Evolutionary conservation across 2,329 filamentous ascomycete species (phyloP), one percentile per base, ranked within the genome.

Genomic region (Geoglossum cookeanum): DNA sequence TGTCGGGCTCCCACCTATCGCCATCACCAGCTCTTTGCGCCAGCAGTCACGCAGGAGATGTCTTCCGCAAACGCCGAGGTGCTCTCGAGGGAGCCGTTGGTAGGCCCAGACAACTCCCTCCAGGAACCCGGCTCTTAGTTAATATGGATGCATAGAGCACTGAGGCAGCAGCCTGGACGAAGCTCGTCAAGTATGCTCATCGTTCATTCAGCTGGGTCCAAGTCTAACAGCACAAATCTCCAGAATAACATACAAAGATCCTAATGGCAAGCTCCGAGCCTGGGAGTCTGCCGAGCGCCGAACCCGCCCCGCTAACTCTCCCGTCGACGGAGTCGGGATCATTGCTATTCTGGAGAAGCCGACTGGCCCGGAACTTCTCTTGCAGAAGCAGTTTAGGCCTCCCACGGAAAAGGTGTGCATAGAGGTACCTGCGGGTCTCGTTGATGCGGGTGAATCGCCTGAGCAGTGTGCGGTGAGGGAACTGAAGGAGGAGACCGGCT

Each of bases 251-350:
- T 89, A 87, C 67, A 71, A 72, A 57, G 84, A 87, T 64, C 77
- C 80, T 22, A 73, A 75, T 37, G 80, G 79, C 61, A 70, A 71
- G 15, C 67, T 71, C 0, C 75, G 84, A 56, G 79, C 76, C 33
- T 88, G 84, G 84, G 84, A 89, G 65, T 84, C 81, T 0, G 81
- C 81, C 15, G 81, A 86, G 68, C 78, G 85, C n/a, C 75, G 75
- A 33, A 87, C 84, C 0, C 78, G 84, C 3, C 82, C 83, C 11
- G 71, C 73, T 57, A 73, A 69, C 61, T 74, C 74, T 58, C 77
- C 79, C 37, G 81, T 87, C 56, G 85, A 89, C 63, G 84, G 81
- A 56, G 83, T 88, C 13, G 83, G 83, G 59, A 85, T 89, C 58
- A 74, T 86, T 15, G 84, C 83, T 47, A 78, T 88, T 61, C 71